These are phyloP conservation scores for Mortierella antarctica DNA, from an alignment of 192 early-diverging fungal species.

Conservation along the genomic window DNA sequence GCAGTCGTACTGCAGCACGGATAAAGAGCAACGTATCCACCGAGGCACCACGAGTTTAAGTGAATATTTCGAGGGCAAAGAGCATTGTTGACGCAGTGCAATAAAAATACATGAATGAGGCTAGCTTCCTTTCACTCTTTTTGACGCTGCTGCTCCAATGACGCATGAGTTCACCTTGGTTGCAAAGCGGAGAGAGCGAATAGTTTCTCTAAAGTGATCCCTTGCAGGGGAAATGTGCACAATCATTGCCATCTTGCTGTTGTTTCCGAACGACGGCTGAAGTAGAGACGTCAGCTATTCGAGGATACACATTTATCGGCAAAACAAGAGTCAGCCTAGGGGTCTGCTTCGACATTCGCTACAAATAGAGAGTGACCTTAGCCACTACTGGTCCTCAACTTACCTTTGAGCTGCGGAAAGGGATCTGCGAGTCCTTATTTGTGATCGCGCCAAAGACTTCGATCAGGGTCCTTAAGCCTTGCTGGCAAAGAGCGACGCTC, in stretches of 20 bases:
- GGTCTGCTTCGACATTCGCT: background rate
- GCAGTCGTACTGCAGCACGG: too few relatives aligned
- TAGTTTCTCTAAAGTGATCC: background rate
- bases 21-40: too few relatives aligned
- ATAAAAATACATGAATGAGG: too few relatives aligned
- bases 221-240: constrained; percentile 1
- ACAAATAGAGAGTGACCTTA: background rate
- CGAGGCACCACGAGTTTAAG: too few relatives aligned
- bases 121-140: too few relatives aligned
- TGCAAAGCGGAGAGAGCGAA: background rate
- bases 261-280: background rate
- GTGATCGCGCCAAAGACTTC: background rate
- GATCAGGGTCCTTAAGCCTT: background rate
- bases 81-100: too few relatives aligned
- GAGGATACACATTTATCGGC: background rate
- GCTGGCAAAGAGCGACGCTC: background rate
- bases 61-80: too few relatives aligned
- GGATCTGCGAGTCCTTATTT: background rate
- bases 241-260: background rate
- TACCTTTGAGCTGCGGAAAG: constrained; percentile 1
- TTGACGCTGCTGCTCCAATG: background rate
- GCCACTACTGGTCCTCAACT: background rate
- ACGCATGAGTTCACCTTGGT: constrained; percentile 6
- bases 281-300: constrained; percentile 4
- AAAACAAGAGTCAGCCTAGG: background rate